Conservation (phyloP, 2,329 filamentous ascomycete species). For the Nemania sp. region DNA sequence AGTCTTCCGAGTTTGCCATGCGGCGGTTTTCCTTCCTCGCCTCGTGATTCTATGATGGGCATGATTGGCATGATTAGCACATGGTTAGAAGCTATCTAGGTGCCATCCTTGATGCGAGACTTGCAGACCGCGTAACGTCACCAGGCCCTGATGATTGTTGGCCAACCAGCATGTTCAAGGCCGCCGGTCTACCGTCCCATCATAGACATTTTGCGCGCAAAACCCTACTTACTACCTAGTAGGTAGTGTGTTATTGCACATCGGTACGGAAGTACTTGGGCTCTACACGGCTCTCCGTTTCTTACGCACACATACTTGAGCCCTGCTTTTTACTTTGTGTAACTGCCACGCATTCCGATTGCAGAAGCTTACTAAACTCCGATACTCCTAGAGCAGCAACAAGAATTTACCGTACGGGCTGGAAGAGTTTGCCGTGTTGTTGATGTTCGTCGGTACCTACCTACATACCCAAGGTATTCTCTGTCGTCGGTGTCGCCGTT, state of each 20-base stretch:
- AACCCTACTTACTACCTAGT: too few relatives aligned
- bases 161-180: constrained; percentile 24
- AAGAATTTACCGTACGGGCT: not conserved
- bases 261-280: not conserved
- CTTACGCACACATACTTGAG: too few relatives aligned
- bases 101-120: constrained; percentile 16
- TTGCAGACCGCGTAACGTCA: constrained; percentile 21
- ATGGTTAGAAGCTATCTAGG: not conserved
- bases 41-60: constrained; percentile 19
- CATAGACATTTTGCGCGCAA: constrained; percentile 12
- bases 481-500: constrained; percentile 3
- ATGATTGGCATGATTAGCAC: constrained; percentile 36
- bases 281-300: constrained; percentile 1
- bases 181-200: constrained; percentile 22
- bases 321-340: constrained; percentile 32
- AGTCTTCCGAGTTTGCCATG: constrained; percentile 26
- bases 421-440: constrained; percentile 13
- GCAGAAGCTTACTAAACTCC: constrained; percentile 24
- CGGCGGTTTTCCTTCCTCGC: constrained; percentile 21
- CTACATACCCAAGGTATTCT: too few relatives aligned
- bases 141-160: constrained; percentile 24
- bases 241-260: constrained; percentile 1
- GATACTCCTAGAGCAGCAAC: constrained; percentile 7
- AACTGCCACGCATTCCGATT: constrained; percentile 27
- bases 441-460: constrained; percentile 17